Conservation (phyloP, 495 filamentous ascomycete genomes). For the Penicillium parvum region DNA sequence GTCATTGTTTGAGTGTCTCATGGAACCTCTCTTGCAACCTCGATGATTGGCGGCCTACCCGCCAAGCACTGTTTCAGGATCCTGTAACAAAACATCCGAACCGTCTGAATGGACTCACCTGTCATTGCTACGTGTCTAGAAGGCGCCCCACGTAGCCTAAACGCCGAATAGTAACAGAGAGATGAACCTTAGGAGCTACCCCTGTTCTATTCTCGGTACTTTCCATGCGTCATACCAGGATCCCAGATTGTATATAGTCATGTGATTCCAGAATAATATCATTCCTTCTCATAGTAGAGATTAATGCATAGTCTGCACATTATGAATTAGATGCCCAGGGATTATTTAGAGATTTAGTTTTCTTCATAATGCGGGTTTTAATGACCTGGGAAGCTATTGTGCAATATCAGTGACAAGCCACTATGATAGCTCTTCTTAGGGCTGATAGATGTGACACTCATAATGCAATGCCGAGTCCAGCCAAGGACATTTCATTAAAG, state of each 20-base stretch:
- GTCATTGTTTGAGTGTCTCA: slow-evolving; percentile 13
- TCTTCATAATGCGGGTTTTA: no score
- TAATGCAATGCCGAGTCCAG: slow-evolving; percentile 1
- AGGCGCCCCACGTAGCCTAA: slow-evolving; percentile 13
- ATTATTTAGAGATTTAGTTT: no score
- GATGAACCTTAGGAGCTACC: no score
- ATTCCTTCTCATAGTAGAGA: no score
- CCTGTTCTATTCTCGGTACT: no score
- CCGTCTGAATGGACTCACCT: slow-evolving; percentile 2
- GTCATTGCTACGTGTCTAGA: slow-evolving; percentile 13
- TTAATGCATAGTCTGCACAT: no score
- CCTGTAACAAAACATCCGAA: slow-evolving; percentile 1
- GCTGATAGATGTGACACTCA: background rate
- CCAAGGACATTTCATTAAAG: slow-evolving; percentile 6
- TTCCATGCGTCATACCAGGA: no score
- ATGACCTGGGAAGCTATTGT: no score
- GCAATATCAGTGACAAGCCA: slow-evolving; percentile 1
- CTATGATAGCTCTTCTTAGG: slow-evolving; percentile 6
- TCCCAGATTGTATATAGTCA: no score
- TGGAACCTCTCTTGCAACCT: slow-evolving; percentile 1
- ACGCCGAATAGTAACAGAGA: slow-evolving; percentile 18
- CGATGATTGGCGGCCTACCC: slow-evolving; percentile 19
- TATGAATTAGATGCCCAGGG: no score
- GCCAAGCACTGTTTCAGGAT: slow-evolving; percentile 21
- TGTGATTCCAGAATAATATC: no score